Base-by-base conservation (phyloP, 192 early-diverging fungal species). In the Pilaira anomala region DNA sequence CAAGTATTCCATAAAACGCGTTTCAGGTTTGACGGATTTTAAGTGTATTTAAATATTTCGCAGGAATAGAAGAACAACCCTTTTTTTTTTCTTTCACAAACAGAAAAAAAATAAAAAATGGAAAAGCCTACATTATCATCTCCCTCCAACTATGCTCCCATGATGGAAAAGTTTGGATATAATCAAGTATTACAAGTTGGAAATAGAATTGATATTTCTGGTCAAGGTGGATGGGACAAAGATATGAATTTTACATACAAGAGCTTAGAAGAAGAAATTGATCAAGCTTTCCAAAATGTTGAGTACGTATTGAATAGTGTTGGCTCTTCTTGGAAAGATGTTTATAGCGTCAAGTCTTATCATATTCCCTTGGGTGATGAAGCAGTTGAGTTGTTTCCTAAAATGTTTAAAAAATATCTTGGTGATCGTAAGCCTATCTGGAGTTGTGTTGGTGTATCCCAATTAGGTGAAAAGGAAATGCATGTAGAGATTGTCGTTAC, bases 201-300 rank as follows among this genome's bases (percentile, higher is more conserved):
- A 41, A 58, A 58, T 22, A 0, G 56, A 14, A 58, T 58, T 39
- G 39, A 58, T 41, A 58, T 58, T 4, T 58, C 56, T 6, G 56
- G 56, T 11, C 56, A 58, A 58, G 56, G 56, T 19, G 39, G 56
- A 42, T 58, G 56, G 40, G 33, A 42, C 18, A 58, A 58, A 4
- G 39, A 42, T 14, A 42, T 58, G 33, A 39, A 58, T 9, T 58
- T 58, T 24, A 58, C 39, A 41, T 58, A 58, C 53, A 33, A 55
- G 11, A 36, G 9, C 8, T 19, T 55, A 2, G 53, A 55, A 30
- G 29, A 55, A 55, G 53, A 55, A 7, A 55, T 55, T 1, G n/a
- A 29, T 9, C 30, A 33, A 9, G 29, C 29, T 2, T 55, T 55
- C 30, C n/a, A 55, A 28, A 55, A 55, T 3, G 53, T 55, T 12